These are phyloP conservation scores for Sugiyamaella qingdaonensis DNA, from an alignment of 805 yeast genomes.

Conservation along the genomic window DNA sequence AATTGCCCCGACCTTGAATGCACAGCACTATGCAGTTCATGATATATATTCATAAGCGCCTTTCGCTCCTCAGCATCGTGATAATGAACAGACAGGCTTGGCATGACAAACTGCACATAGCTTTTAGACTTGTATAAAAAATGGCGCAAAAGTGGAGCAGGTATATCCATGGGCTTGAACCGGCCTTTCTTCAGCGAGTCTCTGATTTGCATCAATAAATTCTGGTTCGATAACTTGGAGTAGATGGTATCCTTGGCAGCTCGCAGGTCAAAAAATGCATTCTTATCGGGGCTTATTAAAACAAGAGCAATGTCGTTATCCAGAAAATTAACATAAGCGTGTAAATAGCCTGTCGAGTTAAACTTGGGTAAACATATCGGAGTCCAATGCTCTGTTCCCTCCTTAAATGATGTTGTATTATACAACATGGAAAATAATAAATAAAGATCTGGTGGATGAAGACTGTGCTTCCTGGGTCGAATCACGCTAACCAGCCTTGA, in stretches of 20 bases:
- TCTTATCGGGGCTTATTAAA: constrained; percentile 64
- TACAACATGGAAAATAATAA: constrained; percentile 67
- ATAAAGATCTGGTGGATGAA: constrained; percentile 79
- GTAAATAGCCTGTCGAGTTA: constrained; percentile 81
- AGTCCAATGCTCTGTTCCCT: constrained; percentile 75
- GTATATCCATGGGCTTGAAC: constrained; percentile 47
- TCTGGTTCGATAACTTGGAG: constrained; percentile 36
- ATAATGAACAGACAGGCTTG: constrained; percentile 38
- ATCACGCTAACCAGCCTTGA: constrained; percentile 65
- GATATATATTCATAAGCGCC: constrained; percentile 28
- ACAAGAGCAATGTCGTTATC: constrained; percentile 41
- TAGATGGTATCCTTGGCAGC: constrained; percentile 53
- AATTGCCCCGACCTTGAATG: constrained; percentile 27
- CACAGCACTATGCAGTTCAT: constrained; percentile 37
- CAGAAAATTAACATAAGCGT: constrained; percentile 68
- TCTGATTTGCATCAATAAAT: constrained; percentile 37
- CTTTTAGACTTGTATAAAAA: constrained; percentile 72
- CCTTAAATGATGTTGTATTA: constrained; percentile 49
- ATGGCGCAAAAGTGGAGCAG: constrained; percentile 61
- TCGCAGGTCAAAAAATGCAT: constrained; percentile 73
- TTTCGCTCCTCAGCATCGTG: constrained; percentile 23
- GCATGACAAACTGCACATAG: constrained; percentile 60
- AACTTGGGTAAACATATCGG: constrained; percentile 91
- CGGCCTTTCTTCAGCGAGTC: constrained; percentile 37
- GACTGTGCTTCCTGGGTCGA: constrained; percentile 71